Percentiles rank a stretch among this genome's conserved stretches.
phyloP scores from a whole-genome alignment of 1,284 basidiomycete genomes.

The Sanghuangporus weigelae region DNA sequence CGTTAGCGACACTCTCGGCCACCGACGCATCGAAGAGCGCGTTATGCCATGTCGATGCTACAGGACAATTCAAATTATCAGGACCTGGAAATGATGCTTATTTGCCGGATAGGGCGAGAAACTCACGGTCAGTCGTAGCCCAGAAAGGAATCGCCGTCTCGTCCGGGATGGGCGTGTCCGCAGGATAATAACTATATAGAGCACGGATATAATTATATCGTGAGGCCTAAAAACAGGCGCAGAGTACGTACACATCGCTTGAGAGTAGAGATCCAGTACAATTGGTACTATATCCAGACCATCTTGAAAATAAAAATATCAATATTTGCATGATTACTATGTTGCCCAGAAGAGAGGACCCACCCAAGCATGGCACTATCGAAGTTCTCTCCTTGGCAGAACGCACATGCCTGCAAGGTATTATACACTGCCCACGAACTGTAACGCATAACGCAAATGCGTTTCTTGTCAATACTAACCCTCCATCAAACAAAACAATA shows the following conservation, averaged over 20 bases:
- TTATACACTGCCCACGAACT: slow-evolving; percentile 20
- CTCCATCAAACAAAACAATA: background rate
- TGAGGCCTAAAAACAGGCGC: background rate
- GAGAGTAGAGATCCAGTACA: slow-evolving; percentile 10
- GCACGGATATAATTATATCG: background rate
- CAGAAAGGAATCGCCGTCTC: slow-evolving; percentile 17
- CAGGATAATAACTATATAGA: slow-evolving; percentile 4
- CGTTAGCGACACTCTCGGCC: slow-evolving; percentile 6
- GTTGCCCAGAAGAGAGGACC: background rate
- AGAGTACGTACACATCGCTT: background rate
- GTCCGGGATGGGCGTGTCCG: slow-evolving; percentile 4
- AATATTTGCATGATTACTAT: background rate
- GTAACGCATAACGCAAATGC: background rate
- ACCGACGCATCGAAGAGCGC: slow-evolving; percentile 5
- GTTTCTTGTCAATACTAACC: background rate
- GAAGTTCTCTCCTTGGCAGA: slow-evolving; percentile 9
- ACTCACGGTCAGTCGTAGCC: slow-evolving; percentile 15
- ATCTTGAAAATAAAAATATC: background rate
- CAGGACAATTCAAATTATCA: background rate
- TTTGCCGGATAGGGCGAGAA: background rate
- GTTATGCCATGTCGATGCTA: slow-evolving; percentile 14
- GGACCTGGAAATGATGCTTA: background rate
- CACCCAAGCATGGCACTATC: background rate
- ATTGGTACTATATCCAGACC: slow-evolving; percentile 7
- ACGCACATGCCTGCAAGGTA: slow-evolving; percentile 14